These are phyloP conservation scores for Phialocephala sp. DNA, from an alignment of 2,329 filamentous ascomycete genomes.

Conservation along the genomic window DNA sequence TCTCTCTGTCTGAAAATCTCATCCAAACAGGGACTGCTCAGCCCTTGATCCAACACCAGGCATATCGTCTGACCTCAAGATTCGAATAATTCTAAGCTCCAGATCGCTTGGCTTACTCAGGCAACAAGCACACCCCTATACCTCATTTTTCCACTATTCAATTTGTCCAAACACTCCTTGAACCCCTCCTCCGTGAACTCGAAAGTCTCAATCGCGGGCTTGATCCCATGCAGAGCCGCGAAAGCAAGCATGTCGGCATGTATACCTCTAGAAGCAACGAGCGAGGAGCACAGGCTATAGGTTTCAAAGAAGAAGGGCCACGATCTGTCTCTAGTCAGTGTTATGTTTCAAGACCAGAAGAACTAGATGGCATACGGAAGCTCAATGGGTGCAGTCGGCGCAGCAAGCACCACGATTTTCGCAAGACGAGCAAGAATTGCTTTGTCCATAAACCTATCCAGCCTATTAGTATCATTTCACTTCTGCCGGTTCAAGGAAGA, in stretches of 20 bases:
- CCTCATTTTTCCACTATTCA: conserved; percentile 29
- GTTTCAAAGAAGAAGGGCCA: conserved; percentile 30
- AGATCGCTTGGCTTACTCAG: background rate
- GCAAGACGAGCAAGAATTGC: conserved; percentile 52
- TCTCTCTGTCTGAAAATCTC: background rate
- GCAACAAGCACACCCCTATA: conserved; percentile 30
- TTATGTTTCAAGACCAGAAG: background rate
- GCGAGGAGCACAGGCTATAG: conserved; percentile 26
- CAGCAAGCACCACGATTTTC: conserved; percentile 52
- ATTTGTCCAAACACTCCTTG: conserved; percentile 24
- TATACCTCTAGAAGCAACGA: conserved; percentile 27
- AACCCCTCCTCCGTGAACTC: conserved; percentile 25
- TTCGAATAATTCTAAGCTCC: background rate
- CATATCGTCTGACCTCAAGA: background rate
- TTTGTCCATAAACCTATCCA: conserved; percentile 25
- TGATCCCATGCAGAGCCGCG: conserved; percentile 26
- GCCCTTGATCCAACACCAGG: background rate
- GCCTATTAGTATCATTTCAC: background rate
- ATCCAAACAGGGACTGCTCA: background rate
- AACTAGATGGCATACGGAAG: conserved; percentile 26
- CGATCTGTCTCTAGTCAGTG: conserved; percentile 1
- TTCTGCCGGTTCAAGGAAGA: background rate
- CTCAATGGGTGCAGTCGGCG: conserved; percentile 22
- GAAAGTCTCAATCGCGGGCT: conserved; percentile 32
- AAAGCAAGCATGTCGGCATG: conserved; percentile 33